Evolutionary conservation across 2,329 filamentous ascomycete genomes (phyloP).

Genomic region (Sarocladium strictum): DNA sequence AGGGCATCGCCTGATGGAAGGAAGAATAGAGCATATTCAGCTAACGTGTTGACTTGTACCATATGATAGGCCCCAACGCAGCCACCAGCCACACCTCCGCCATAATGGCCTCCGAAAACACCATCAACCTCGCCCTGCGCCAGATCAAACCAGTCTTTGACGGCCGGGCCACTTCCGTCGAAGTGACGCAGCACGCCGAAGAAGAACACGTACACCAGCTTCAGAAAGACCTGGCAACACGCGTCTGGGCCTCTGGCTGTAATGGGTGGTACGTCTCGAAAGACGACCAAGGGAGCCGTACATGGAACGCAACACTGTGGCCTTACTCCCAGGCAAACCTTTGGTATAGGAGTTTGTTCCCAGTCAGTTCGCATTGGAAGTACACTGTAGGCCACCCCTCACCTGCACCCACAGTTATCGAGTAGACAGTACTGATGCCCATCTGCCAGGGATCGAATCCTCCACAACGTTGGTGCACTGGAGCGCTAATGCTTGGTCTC

Average conservation of each 20-base stretch:
- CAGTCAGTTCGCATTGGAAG: conserved; percentile 24
- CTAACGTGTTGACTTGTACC: no score
- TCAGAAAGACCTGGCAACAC: conserved; percentile 26
- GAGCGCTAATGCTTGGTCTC: no score
- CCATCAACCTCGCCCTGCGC: conserved; percentile 52
- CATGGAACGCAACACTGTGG: conserved; percentile 30
- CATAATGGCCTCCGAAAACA: conserved; percentile 55
- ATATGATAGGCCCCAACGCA: conserved; percentile 47
- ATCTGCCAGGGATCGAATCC: no score
- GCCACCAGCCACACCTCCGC: conserved; percentile 56
- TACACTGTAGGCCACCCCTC: conserved; percentile 22
- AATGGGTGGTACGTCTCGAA: conserved; percentile 30
- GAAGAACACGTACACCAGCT: conserved; percentile 23
- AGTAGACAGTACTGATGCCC: no score
- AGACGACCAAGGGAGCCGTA: conserved; percentile 15
- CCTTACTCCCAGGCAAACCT: conserved; percentile 28
- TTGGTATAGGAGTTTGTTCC: conserved; percentile 32
- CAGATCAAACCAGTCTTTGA: conserved; percentile 45
- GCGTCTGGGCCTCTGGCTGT: conserved; percentile 29
- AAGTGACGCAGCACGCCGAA: conserved; percentile 30
- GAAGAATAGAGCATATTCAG: no score
- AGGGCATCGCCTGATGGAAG: no score
- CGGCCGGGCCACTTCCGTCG: conserved; percentile 22
- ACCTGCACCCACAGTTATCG: no score
- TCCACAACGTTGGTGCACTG: no score